These are phyloP conservation scores for Nemophila menziesii DNA, from an alignment of 257 asterid species.

Conservation along the genomic window DNA sequence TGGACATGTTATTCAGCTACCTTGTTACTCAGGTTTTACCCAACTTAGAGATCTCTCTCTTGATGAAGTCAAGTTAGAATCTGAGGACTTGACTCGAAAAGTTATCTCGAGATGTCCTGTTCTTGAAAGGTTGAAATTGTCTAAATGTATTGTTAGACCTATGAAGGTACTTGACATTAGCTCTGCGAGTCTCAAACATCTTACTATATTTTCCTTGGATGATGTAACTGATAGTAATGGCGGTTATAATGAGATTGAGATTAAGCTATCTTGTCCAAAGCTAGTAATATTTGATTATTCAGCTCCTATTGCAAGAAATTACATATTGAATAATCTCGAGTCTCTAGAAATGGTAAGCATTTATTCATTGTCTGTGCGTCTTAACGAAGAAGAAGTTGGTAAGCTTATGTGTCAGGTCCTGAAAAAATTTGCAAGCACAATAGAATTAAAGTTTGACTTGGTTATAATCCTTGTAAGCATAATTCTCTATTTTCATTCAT, in stretches of 20 bases:
- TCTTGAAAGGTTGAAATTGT: constrained; percentile 1
- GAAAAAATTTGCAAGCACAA: not conserved
- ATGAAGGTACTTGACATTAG: constrained; percentile 7
- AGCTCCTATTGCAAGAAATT: constrained; percentile 10
- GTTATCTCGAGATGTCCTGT: constrained; percentile 5
- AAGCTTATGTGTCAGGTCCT: not conserved
- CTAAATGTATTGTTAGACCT: not conserved
- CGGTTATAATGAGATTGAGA: not conserved
- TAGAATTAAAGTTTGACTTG: constrained; percentile 1
- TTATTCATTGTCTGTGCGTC: not conserved
- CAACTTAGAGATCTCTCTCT: constrained; percentile 8
- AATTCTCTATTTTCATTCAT: too few species aligned
- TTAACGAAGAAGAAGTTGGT: not conserved
- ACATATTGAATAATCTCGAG: constrained; percentile 2
- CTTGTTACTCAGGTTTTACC: constrained; percentile 3
- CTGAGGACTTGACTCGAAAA: constrained; percentile 5
- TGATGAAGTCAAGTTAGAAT: not conserved
- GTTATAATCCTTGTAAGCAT: not conserved
- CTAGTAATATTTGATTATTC: constrained; percentile 4
- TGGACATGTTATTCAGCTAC: constrained; percentile 5
- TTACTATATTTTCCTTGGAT: not conserved
- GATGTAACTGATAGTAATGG: not conserved
- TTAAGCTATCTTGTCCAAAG: constrained; percentile 12
- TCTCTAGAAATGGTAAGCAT: constrained; percentile 4
- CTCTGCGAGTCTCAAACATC: constrained; percentile 3